Evolutionary conservation across 208 protist genomes (phyloP), one percentile per base, ranked within the genome.

Genomic region (Acanthamoeba lenticulata): DNA sequence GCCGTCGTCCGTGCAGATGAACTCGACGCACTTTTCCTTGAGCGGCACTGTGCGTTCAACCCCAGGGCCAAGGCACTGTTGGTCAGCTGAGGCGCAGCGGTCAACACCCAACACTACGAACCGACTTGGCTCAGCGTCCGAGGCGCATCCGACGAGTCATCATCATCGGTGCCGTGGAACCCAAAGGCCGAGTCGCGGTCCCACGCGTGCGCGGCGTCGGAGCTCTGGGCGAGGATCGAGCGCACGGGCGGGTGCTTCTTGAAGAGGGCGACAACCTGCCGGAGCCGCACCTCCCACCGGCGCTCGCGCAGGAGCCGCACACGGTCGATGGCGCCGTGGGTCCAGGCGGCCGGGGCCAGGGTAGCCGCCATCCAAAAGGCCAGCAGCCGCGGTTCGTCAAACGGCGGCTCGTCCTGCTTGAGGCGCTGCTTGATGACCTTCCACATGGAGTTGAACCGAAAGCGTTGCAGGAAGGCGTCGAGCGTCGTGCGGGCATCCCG

Each of bases 11-110:
- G 44, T 49, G 38, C 85, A 91, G 27, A 91, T 42, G 40, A 72
- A 91, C 55, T 91, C 85, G 21, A 91, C 55, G 42, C 85, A 91
- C 36, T 69, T 62, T 27, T 91, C 85, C 85, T 72, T 91, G 29
- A 91, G n/a, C 27, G 55, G 57, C 44, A 27, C 77, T 86, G 77
- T 4, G 44, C 24, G 6, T 27, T 6, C 7, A 19, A 86, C 29
- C 0, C n/a, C n/a, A n/a, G n/a, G n/a, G n/a, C n/a, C n/a, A n/a
- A n/a, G n/a, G n/a, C n/a, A n/a, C n/a, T n/a, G 7, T 44, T 9
- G n/a, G 38, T 40, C 15, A 40, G 5, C 24, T 65, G 13, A 65
- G 5, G 11, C 2, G n/a, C 62, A 72, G 29, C 15, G 6, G 7
- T 13, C 32, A 3, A 72, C 62, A 24, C 65, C 1, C 9, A 13